Base-by-base conservation (phyloP, 192 early-diverging fungal genomes). In the Gamsiella multidivaricata region DNA sequence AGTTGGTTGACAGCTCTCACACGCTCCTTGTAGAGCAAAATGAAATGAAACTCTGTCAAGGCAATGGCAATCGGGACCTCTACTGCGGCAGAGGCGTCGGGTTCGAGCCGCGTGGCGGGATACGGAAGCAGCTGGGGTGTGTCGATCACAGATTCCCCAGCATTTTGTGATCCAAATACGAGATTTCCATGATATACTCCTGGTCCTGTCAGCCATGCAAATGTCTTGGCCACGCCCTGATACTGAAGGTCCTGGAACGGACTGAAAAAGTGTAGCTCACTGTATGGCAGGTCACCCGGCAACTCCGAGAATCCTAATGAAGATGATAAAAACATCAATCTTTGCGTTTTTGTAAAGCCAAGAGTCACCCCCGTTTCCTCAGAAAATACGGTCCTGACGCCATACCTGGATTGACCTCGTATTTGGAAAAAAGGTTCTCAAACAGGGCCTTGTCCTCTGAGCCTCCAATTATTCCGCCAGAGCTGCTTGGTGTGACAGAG, bases 161-260 rank as follows among this genome's bases (percentile, higher is more conserved):
- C 37, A 59, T 84, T 83, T 72, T 93, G 91, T 1, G 88, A 88
- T 5, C 90, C 92, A 82, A 94, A 94, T 2, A 87, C 86, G 12
- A 98, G 83, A 28, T 87, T 86, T 34, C 97, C 96, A 67, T 91
- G 90, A 64, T 94, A 97, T 6, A 98, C 87, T 53, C 97, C 97
- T 45, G 95, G 88, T 1, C 84, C 89, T 4, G 96, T 97, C 61
- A 95, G 65, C 97, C 97, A 99, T 3, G 92, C 93, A 88, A 97
- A 96, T 31, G 87, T 89, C 56, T 94, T 88, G 2, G 92, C 90
- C 17, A 86, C 68, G 20, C 88, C 88, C 52, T 87, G 88, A 31
- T 84, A 81, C n/a, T 89, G 89, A 23, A 87, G 72, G 55, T 91
- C 90, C 58, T 93, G 82, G 66, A 82, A 92, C 12, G 79, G 86